Conservation (phyloP, 2,329 filamentous ascomycete genomes). For the Coleophoma cylindrospora region DNA sequence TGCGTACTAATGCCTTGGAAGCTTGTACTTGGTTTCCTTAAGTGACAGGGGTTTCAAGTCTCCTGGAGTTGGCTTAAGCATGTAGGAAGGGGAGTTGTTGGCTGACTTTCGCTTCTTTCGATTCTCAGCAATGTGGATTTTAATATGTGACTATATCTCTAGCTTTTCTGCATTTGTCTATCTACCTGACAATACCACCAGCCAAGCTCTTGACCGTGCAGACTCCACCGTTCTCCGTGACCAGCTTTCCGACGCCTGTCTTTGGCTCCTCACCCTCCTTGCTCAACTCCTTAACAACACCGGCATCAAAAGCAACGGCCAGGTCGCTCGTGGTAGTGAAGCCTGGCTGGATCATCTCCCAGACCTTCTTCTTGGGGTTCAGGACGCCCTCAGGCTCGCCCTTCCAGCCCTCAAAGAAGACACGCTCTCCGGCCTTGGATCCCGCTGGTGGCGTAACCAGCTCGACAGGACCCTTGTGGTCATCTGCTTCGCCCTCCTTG, state of each 20-base stretch:
- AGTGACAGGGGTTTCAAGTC: too few species aligned
- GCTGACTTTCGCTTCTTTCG: too few species aligned
- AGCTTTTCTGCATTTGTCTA: background rate
- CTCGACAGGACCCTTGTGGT: conserved; percentile 89
- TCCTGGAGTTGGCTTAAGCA: too few species aligned
- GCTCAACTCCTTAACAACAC: conserved; percentile 68
- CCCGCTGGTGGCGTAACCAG: conserved; percentile 78
- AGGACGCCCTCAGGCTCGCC: conserved; percentile 89
- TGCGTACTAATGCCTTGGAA: too few species aligned
- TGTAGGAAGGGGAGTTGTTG: too few species aligned
- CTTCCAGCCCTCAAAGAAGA: conserved; percentile 92
- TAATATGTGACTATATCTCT: background rate
- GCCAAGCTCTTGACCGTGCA: conserved; percentile 81
- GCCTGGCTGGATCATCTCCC: conserved; percentile 94
- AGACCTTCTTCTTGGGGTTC: conserved; percentile 99
- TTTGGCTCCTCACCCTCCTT: conserved; percentile 53
- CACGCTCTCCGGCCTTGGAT: conserved; percentile 76
- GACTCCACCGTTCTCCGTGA: conserved; percentile 70
- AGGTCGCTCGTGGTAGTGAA: conserved; percentile 82
- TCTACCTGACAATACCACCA: conserved; percentile 76
- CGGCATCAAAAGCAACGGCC: conserved; percentile 83
- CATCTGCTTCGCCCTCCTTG: conserved; percentile 75
- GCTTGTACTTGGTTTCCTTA: too few species aligned
- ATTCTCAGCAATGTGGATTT: too few species aligned
- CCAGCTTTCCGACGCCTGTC: conserved; percentile 53